A percentile compares a stretch with the other conserved stretches of the same genome.
These are phyloP conservation scores for Akebia trifoliata DNA, from an alignment of 164 flowering plant species.

Conservation along the genomic window DNA sequence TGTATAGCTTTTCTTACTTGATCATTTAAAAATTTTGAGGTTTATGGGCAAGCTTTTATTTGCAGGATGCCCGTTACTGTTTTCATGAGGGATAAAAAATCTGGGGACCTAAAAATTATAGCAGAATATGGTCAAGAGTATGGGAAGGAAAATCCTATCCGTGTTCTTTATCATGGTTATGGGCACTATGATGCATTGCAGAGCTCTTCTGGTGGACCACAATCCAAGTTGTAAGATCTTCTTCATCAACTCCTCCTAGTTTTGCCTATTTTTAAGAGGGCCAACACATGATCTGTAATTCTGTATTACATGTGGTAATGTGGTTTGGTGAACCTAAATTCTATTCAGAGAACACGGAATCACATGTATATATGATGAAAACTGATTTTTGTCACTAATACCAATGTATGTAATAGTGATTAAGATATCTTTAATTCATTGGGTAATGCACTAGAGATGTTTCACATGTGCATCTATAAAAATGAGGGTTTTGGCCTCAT, in stretches of 20 bases:
- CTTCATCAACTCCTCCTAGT: not conserved
- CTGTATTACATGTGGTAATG: no score
- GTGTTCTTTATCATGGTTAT: constrained; percentile 63
- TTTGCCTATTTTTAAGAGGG: not conserved
- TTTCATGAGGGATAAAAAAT: constrained; percentile 45
- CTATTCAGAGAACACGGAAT: no score
- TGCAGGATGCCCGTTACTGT: constrained; percentile 69
- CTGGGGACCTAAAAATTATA: constrained; percentile 38
- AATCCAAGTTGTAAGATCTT: constrained; percentile 34
- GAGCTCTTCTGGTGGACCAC: constrained; percentile 15
- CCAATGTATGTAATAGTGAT: no score
- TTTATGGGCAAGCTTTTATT: not conserved
- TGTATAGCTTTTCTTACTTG: not conserved
- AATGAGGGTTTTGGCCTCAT: no score
- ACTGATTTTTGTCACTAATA: no score
- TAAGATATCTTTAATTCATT: no score
- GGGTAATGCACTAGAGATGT: no score
- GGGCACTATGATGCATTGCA: constrained; percentile 71
- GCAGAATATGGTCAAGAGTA: constrained; percentile 80
- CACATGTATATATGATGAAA: no score
- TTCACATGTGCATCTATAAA: no score
- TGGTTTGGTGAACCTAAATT: no score
- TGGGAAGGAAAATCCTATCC: constrained; percentile 53
- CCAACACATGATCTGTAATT: no score
- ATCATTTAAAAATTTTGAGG: not conserved